A percentile compares a stretch with the other conserved stretches of the same genome.
phyloP scores from a whole-genome alignment of 208 protist species.

The Wallacemonas sp. region DNA sequence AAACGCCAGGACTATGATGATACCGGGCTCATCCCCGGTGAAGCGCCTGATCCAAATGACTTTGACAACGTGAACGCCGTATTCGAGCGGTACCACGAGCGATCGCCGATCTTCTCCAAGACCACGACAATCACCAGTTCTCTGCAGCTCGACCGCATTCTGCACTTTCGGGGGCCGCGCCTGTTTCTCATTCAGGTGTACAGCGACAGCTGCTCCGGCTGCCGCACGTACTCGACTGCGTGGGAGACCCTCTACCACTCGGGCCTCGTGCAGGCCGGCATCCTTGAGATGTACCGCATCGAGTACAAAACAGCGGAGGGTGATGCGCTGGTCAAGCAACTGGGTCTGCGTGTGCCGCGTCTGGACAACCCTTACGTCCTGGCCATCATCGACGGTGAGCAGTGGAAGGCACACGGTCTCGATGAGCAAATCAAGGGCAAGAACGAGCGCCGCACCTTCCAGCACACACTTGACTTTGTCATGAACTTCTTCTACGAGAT shows the following conservation, averaged over 20 bases:
- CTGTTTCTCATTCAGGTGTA: conserved; percentile 78
- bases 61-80: conserved; percentile 51
- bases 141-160: conserved; percentile 38
- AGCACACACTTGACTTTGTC: conserved; percentile 64
- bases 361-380: conserved; percentile 33
- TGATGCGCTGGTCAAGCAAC: conserved; percentile 28
- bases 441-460: conserved; percentile 26
- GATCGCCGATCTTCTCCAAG: conserved; percentile 78
- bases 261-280: conserved; percentile 43
- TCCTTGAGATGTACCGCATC: conserved; percentile 83
- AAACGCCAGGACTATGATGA: conserved; percentile 72
- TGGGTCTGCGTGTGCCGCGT: conserved; percentile 19
- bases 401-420: conserved; percentile 55
- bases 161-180: conserved; percentile 59
- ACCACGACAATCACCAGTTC: conserved; percentile 45
- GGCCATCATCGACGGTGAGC: conserved; percentile 67
- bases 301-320: conserved; percentile 59
- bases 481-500: conserved; percentile 73
- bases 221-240: conserved; percentile 44
- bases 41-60: conserved; percentile 34
- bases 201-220: conserved; percentile 60
- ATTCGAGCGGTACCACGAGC: conserved; percentile 73
- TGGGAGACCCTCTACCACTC: conserved; percentile 79
- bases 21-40: conserved; percentile 65
- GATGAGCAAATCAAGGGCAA: conserved; percentile 27